Evolutionary conservation across 768 basidiomycete species (phyloP), one percentile per base, ranked within the genome.

Genomic region (Pleurotus pulmonarius): DNA sequence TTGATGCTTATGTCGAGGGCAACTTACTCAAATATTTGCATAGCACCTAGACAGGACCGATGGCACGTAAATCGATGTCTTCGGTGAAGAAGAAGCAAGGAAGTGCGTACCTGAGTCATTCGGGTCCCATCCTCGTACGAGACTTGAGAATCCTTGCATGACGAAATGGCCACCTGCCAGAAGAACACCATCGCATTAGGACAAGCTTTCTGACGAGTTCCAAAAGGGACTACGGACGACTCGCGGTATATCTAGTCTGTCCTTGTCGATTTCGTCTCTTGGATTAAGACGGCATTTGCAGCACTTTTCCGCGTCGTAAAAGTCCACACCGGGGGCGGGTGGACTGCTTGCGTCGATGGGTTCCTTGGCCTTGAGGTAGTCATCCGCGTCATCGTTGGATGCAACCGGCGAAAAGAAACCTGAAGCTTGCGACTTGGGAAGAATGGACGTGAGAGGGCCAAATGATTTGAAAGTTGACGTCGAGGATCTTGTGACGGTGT

Each of bases 141-240:
- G 8, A 26, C 16, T 20, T 49, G 48, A n/a, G 48, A 49, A 26
- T 49, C 48, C 26, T 49, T 49, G 26, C 48, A 49, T n/a, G 48
- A 24, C 12, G 48, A 49, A n/a, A 49, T 49, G 11, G 48, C 22
- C 48, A 49, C 1, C 48, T 49, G n/a, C n/a, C n/a, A 22, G 20
- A 16, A 49, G 37, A 29, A n/a, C 25, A 16, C n/a, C 15, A 49
- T 3, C 5, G 15, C 20, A 3, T 49, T 11, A n/a, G 13, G 15
- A 9, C 11, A 29, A 26, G 26, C 9, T n/a, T 29, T 6, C 5
- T 16, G 8, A 16, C 0, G 13, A 4, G 5, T n/a, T 13, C 20
- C n/a, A 29, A 26, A 34, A n/a, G 15, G 24, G 15, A 26, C 15
- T 29, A 49, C 48, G n/a, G 15, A 49, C 48, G 13, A 49, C 48